Base-by-base conservation (phyloP, 352 stramenopile species). In the Pythium oligandrum region DNA sequence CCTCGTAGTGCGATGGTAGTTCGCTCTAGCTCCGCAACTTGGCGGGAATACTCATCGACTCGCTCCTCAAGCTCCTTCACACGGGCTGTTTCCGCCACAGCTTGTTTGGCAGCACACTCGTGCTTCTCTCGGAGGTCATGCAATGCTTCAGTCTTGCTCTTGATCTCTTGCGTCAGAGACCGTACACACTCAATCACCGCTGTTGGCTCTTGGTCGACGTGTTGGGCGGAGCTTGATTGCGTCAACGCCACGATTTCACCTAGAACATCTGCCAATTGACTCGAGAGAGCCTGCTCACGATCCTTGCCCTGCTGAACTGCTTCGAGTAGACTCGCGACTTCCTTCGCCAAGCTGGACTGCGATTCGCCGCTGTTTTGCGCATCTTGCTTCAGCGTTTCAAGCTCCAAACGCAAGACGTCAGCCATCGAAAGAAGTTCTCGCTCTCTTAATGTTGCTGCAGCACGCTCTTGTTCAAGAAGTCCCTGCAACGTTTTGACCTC, bases 21-120 rank as follows among this genome's bases (percentile, higher is more conserved):
- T 17, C 56, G 50, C 39, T 87, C 74, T 3, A 89, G 59, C 4
- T 84, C 64, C 10, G 67, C 40, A 30, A 86, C 71, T 33, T 87
- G 70, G 0, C 48, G 4, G 7, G 1, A 50, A 5, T 48, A n/a
- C 33, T 53, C 38, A 11, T 51, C 17, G 5, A 61, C 39, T 12
- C 57, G 35, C 6, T n/a, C 37, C 26, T 57, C 59, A n/a, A 66
- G 43, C 1, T 32, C 30, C 4, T 53, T n/a, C 30, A 40, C 32
- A 36, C 44, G 50, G 3, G 43, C 39, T 30, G 30, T 17, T 30
- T 55, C 47, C 1, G 30, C 33, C 6, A 49, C 30, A 5, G 50
- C 56, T 47, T 48, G 26, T 26, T 53, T 38, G 10, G 57, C 10
- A 7, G 56, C 44, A 9, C 50, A 6, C 35, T 53, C 49, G 32